Conservation (phyloP, 495 filamentous ascomycete species). For the Xylaria telfairii region DNA sequence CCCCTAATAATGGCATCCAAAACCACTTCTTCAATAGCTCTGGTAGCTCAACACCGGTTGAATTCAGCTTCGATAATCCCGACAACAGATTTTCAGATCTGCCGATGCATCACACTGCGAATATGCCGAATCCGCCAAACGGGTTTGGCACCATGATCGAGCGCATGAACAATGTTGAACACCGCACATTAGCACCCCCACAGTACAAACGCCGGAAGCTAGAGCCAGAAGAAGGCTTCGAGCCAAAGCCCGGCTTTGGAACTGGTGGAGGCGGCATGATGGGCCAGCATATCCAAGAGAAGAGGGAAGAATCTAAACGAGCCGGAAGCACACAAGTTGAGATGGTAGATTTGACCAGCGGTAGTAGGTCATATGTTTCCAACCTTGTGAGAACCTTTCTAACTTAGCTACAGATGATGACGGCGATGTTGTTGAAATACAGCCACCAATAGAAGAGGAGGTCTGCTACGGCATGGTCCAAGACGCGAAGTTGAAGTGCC, state of each 20-base stretch:
- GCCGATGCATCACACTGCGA: conserved; percentile 21
- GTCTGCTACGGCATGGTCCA: conserved; percentile 88
- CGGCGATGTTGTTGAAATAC: conserved; percentile 57
- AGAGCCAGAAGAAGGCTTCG: conserved; percentile 51
- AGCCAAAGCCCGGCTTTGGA: conserved; percentile 48
- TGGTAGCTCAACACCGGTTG: conserved; percentile 29
- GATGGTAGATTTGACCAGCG: conserved; percentile 72
- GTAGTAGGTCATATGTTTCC: conserved; percentile 40
- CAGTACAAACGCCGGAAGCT: conserved; percentile 69
- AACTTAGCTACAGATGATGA: conserved; percentile 50
- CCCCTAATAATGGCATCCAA: conserved; percentile 20
- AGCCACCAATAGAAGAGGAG: conserved; percentile 58
- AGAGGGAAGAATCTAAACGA: conserved; percentile 54
- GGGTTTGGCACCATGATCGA: conserved; percentile 64
- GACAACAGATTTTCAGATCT: conserved; percentile 25
- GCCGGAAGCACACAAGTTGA: conserved; percentile 38
- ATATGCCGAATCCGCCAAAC: conserved; percentile 23
- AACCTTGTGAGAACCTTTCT: conserved; percentile 12
- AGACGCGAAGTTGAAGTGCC: conserved; percentile 69
- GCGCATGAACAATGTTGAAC: conserved; percentile 71
- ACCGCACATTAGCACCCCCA: conserved; percentile 65
- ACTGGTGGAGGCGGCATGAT: conserved; percentile 61
- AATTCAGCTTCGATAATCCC: conserved; percentile 54
- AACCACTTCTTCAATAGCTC: conserved; percentile 27
- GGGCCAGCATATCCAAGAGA: conserved; percentile 67